These are phyloP conservation scores for Ulota crispa DNA, from an alignment of 225 moss, liverwort and hornwort genomes.

Conservation along the genomic window DNA sequence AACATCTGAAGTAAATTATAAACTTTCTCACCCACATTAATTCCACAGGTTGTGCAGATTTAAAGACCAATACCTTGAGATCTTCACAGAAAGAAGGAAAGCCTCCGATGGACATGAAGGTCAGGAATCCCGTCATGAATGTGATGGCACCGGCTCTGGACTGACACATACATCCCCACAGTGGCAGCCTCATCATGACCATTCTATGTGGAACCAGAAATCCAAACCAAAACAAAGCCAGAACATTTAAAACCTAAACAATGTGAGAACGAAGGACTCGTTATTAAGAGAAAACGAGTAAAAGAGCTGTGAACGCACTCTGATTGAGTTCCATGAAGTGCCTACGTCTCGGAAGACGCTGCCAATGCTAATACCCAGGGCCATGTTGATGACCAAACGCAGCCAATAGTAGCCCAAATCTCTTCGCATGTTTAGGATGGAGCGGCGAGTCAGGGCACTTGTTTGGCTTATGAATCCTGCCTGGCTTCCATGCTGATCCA, in stretches of 20 bases:
- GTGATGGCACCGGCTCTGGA: conserved; percentile 42
- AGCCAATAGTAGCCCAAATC: conserved; percentile 54
- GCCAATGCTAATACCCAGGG: conserved; percentile 42
- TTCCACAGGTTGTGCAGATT: not conserved
- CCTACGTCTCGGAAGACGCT: conserved; percentile 44
- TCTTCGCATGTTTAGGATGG: conserved; percentile 44
- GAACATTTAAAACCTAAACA: too few species aligned
- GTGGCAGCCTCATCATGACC: conserved; percentile 4
- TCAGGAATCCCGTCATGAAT: conserved; percentile 48
- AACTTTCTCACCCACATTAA: not conserved
- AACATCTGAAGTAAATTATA: not conserved
- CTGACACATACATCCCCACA: conserved; percentile 29
- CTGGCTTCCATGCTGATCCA: conserved; percentile 39
- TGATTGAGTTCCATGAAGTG: conserved; percentile 42
- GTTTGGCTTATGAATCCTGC: conserved; percentile 35
- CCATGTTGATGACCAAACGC: conserved; percentile 40
- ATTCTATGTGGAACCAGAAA: not conserved
- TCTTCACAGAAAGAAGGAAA: conserved; percentile 49
- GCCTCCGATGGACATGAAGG: conserved; percentile 54
- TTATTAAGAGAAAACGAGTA: not conserved
- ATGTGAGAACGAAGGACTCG: not conserved
- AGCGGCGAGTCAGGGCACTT: conserved; percentile 37
- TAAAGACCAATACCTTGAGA: conserved; percentile 7
- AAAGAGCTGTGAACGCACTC: conserved; percentile 18
- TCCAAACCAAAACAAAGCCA: too few species aligned